These are phyloP conservation scores for Tuber umbilicatum DNA, from an alignment of 495 filamentous ascomycete species.

Conservation along the genomic window DNA sequence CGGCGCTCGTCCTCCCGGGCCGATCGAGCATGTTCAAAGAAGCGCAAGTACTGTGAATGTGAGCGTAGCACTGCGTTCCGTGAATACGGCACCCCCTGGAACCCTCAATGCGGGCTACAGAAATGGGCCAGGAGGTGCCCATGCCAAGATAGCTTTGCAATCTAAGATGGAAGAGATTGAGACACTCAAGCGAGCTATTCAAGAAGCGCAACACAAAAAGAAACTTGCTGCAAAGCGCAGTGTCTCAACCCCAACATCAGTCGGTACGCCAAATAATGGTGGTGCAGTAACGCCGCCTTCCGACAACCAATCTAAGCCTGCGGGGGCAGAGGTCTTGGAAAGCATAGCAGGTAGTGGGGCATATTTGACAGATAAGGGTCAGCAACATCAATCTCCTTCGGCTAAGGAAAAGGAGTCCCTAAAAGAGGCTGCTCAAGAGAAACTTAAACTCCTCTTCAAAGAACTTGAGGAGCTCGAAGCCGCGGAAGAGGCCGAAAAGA, in stretches of 20 bases:
- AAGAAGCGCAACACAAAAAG: conserved; percentile 64
- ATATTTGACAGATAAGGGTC: conserved; percentile 17
- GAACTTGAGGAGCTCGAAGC: conserved; percentile 50
- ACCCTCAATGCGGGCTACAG: conserved; percentile 17
- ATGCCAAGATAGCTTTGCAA: conserved; percentile 53
- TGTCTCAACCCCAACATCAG: conserved; percentile 37
- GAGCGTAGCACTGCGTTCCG: conserved; percentile 25
- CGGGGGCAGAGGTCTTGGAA: conserved; percentile 28
- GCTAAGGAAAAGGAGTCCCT: conserved; percentile 26
- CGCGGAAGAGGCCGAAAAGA: conserved; percentile 55
- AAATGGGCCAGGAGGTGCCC: conserved; percentile 27
- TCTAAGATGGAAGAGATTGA: conserved; percentile 64
- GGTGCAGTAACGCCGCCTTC: not conserved
- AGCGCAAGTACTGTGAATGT: conserved; percentile 30
- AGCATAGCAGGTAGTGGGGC: conserved; percentile 29
- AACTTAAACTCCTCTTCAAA: conserved; percentile 29
- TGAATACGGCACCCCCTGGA: conserved; percentile 22
- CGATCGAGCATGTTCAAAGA: conserved; percentile 17
- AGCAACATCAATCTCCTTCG: not conserved
- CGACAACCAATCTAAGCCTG: conserved; percentile 10
- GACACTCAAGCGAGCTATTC: conserved; percentile 67
- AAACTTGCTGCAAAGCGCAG: conserved; percentile 46
- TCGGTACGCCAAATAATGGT: conserved; percentile 35
- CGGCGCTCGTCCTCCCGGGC: conserved; percentile 4
- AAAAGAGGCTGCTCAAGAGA: conserved; percentile 31